Evolutionary conservation across 2,329 filamentous ascomycete species (phyloP).

Genomic region (Fusarium papillatum): DNA sequence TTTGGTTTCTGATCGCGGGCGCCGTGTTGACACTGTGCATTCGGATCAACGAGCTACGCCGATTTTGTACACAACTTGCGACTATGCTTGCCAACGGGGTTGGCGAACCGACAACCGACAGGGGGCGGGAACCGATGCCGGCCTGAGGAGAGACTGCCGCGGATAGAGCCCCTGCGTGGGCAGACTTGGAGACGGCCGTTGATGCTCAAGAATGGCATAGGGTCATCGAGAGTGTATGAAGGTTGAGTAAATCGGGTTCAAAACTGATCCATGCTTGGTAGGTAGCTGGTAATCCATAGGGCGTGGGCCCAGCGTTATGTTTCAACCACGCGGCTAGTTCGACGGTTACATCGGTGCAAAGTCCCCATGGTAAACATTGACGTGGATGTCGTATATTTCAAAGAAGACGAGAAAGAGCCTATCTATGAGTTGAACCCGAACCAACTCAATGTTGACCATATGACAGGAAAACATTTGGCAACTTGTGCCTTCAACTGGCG

Average conservation of each 20-base stretch:
- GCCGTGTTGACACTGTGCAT: not conserved
- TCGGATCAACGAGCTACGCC: not conserved
- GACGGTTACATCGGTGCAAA: not conserved
- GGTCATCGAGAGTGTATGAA: not conserved
- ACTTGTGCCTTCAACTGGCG: not conserved
- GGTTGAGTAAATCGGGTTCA: not conserved
- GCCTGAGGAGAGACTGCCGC: not conserved
- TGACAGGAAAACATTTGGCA: not conserved
- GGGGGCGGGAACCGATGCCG: not conserved
- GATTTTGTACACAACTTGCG: not conserved
- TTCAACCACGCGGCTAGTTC: not conserved
- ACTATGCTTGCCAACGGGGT: not conserved
- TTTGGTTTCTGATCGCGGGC: not conserved
- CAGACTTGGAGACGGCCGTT: not conserved
- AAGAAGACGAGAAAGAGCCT: not conserved
- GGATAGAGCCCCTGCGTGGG: not conserved
- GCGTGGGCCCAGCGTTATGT: not conserved
- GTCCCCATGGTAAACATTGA: not conserved
- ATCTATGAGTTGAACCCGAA: not conserved
- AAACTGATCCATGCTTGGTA: not conserved
- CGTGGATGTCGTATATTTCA: not conserved
- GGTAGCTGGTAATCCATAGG: not conserved
- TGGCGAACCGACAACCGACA: not conserved
- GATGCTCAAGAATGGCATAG: not conserved
- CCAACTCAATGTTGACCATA: not conserved